These are phyloP conservation scores for Nymphaea thermarum DNA, from an alignment of 164 flowering plant genomes.

Conservation along the genomic window DNA sequence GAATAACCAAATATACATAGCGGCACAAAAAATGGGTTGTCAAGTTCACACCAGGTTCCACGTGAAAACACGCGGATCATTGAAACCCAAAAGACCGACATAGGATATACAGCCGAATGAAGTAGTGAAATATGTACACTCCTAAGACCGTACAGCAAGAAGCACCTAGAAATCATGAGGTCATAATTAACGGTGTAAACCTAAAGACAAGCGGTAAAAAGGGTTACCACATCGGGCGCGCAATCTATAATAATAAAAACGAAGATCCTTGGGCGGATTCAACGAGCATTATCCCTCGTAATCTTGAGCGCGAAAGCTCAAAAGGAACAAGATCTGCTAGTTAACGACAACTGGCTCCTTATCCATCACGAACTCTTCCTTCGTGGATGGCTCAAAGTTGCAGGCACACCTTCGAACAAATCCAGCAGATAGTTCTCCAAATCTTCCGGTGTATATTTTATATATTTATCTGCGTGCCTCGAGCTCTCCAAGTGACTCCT, in stretches of 20 bases:
- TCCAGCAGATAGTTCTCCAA: conserved; percentile 58
- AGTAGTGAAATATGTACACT: neutral
- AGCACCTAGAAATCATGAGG: neutral
- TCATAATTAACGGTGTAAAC: neutral
- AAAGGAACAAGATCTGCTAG: neutral
- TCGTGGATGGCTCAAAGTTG: conserved; percentile 34
- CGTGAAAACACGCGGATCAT: neutral
- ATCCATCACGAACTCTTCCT: conserved; percentile 35
- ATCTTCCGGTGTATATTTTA: conserved; percentile 74
- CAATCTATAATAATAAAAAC: neutral
- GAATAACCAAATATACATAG: neutral
- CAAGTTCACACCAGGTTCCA: neutral
- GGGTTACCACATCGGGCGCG: neutral
- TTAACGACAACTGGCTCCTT: conserved; percentile 11
- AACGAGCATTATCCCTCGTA: neutral
- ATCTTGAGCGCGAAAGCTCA: neutral
- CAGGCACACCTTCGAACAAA: conserved; percentile 65
- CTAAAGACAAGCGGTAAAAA: neutral
- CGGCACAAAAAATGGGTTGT: neutral
- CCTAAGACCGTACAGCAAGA: neutral
- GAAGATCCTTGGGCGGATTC: neutral
- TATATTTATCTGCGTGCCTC: conserved; percentile 63
- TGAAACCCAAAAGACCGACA: neutral
- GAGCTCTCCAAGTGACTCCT: conserved; percentile 62
- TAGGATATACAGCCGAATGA: neutral